Base-by-base conservation (phyloP, 2,329 filamentous ascomycete genomes). In the Capronia coronata region DNA sequence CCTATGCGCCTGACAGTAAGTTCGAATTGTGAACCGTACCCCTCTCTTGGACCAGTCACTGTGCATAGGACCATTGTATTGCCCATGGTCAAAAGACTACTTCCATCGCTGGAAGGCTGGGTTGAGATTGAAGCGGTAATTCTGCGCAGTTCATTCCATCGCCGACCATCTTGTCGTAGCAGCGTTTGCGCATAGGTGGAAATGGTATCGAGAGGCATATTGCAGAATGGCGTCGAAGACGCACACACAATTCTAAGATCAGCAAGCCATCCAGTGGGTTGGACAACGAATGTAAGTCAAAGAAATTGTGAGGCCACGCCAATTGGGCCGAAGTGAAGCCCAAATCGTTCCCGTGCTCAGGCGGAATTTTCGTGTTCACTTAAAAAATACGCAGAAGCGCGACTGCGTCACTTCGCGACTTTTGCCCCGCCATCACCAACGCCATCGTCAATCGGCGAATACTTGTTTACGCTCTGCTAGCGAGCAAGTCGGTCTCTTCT, bases 31-130 rank as follows among this genome's bases (percentile, higher is more conserved):
- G 21, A 9, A 6, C 14, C 49, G 18, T 48, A 60, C 43, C 77
- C 76, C 69, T 98, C 93, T 30, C 79, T 81, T 0, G 93, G 93
- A 0, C 93, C 93, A 1, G 83, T 82, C 41, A 98, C 83, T 19
- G 90, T 88, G 70, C 91, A 96, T 70, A 97, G 87, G 60, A 98
- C 84, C 66, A 95, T 93, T 18, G 93, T 98, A 71, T 97, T 94
- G 62, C 93, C 93, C 84, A 94, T 94, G 66, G 95, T 88, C 51
- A 97, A 81, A 69, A 95, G 95, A 54, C 85, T 87, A 38, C 87
- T 94, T 29, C 93, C 93, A 62, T 97, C 93, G 48, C 90, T 89
- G 43, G 90, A 85, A 53, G 90, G 84, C 69, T 96, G 93, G 1
- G 89, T 96, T 55, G 85, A 86, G 64, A 98, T 89, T 69, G 94